phyloP scores from a whole-genome alignment of 805 yeast genomes.

The Cyberlindnera galapagoensis region DNA sequence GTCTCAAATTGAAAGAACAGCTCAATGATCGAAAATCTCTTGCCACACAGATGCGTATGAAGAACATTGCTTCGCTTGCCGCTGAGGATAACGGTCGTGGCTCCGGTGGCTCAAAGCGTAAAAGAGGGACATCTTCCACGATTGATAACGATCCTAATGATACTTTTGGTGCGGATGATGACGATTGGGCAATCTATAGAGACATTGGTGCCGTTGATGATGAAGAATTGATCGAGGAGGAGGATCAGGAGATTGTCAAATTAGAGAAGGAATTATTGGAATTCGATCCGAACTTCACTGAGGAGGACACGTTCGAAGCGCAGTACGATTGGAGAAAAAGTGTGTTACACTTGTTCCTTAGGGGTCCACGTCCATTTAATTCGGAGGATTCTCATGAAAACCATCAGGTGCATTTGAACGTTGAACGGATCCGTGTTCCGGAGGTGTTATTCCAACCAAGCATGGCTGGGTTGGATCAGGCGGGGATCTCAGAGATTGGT shows the following conservation, averaged over 20 bases:
- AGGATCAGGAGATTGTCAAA: slow-evolving; percentile 48
- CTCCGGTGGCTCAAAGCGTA: slow-evolving; percentile 31
- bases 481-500: slow-evolving; percentile 79
- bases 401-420: slow-evolving; percentile 85
- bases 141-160: slow-evolving; percentile 90
- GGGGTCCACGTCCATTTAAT: slow-evolving; percentile 87
- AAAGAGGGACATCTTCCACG: slow-evolving; percentile 49
- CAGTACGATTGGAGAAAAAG: slow-evolving; percentile 83
- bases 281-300: slow-evolving; percentile 77
- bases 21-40: slow-evolving; percentile 82
- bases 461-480: slow-evolving; percentile 93
- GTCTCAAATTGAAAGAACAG: slow-evolving; percentile 65
- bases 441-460: slow-evolving; percentile 90
- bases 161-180: slow-evolving; percentile 92
- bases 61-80: slow-evolving; percentile 80
- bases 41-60: slow-evolving; percentile 92
- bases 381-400: slow-evolving; percentile 77
- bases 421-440: slow-evolving; percentile 88
- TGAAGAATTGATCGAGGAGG: slow-evolving; percentile 76
- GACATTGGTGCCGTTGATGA: slow-evolving; percentile 72
- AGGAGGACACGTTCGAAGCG: slow-evolving; percentile 77
- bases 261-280: slow-evolving; percentile 74
- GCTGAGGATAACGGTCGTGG: slow-evolving; percentile 49
- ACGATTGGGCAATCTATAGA: slow-evolving; percentile 89
- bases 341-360: slow-evolving; percentile 70